Evolutionary conservation across 2,329 filamentous ascomycete species (phyloP).

Genomic region (Aureobasidium sp.): DNA sequence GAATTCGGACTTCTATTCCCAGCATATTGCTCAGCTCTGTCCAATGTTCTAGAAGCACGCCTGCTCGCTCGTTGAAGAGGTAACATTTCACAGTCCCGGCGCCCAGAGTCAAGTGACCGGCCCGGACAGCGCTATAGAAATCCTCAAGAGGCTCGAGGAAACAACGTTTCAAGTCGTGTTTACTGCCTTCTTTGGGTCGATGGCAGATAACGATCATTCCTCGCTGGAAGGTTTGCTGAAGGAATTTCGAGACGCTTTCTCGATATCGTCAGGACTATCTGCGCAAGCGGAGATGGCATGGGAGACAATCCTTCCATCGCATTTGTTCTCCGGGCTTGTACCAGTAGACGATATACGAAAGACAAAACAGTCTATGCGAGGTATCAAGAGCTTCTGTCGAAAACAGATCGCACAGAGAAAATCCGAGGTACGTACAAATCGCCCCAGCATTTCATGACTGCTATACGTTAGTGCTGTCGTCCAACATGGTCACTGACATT

Average conservation of each 20-base stretch:
- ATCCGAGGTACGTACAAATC: background rate
- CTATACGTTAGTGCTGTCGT: background rate
- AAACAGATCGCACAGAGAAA: background rate
- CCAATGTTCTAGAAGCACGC: conserved; percentile 3
- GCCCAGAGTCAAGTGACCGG: background rate
- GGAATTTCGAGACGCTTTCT: conserved; percentile 1
- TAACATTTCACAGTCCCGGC: background rate
- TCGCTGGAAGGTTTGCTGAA: background rate
- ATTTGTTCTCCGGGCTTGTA: background rate
- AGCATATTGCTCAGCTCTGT: background rate
- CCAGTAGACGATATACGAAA: background rate
- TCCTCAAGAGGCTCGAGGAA: background rate
- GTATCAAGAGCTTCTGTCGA: background rate
- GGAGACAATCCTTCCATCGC: conserved; percentile 1
- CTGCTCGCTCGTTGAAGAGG: background rate
- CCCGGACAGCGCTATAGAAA: background rate
- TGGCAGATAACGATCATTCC: background rate
- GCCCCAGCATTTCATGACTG: background rate
- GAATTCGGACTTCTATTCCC: background rate
- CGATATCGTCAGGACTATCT: background rate
- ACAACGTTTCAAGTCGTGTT: background rate
- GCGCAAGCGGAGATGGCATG: background rate
- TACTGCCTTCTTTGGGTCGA: background rate
- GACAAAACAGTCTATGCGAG: background rate
- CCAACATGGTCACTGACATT: too few species aligned